A percentile compares a stretch with the other conserved stretches of the same genome.
Evolutionary conservation across 176 grass and related monocot genomes (phyloP).

Genomic region (Poa pratensis): DNA sequence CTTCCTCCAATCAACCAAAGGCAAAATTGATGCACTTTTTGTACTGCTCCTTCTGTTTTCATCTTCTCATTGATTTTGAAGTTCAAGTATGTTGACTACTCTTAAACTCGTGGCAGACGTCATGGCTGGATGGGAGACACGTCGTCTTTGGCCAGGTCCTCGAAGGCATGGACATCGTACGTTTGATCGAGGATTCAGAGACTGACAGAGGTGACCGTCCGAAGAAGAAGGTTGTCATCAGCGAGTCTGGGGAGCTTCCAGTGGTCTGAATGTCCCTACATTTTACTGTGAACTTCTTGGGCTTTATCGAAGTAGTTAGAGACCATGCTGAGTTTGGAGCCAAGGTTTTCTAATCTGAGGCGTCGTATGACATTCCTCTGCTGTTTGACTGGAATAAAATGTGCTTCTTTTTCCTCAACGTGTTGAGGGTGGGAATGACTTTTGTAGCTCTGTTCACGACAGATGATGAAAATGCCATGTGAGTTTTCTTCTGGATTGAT

Average conservation of each 20-base stretch:
- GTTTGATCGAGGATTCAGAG: conserved; percentile 67
- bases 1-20: background rate
- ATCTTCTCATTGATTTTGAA: background rate
- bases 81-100: background rate
- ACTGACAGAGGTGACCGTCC: conserved; percentile 89
- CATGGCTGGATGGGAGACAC: conserved; percentile 86
- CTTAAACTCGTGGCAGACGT: conserved; percentile 45
- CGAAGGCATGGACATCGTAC: conserved; percentile 86
- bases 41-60: background rate
- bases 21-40: background rate
- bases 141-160: conserved; percentile 92
- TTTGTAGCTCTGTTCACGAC: background rate
- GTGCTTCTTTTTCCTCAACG: background rate
- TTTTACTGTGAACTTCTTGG: background rate
- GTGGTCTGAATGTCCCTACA: conserved; percentile 42
- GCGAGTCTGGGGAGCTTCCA: conserved; percentile 84
- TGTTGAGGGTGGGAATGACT: background rate
- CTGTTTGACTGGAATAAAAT: conserved; percentile 38
- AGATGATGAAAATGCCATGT: background rate
- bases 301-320: conserved; percentile 18
- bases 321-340: conserved; percentile 18
- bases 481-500: background rate
- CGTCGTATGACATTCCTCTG: background rate
- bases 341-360: conserved; percentile 32
- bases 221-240: conserved; percentile 85